phyloP scores from a whole-genome alignment of 2,329 filamentous ascomycete genomes.

The Chrysoporthe austroafricana region DNA sequence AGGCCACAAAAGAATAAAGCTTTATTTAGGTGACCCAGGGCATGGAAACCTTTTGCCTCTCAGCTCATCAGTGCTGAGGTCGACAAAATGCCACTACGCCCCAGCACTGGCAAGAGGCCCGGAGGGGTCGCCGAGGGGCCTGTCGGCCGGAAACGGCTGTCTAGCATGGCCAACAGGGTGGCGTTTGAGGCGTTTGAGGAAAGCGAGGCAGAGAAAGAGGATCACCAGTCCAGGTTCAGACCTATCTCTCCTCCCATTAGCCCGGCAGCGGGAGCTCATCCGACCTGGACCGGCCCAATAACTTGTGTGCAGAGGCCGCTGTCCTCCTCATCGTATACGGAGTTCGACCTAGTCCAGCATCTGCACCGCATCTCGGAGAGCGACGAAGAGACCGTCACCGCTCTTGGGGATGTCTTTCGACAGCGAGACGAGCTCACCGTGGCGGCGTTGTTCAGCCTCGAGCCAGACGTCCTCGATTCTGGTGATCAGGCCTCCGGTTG shows the following conservation, averaged over 20 bases:
- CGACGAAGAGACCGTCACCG: slow-evolving; percentile 28
- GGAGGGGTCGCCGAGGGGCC: not conserved
- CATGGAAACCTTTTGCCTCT: not conserved
- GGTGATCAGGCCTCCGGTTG: slow-evolving; percentile 51
- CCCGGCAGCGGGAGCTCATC: not conserved
- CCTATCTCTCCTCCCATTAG: not conserved
- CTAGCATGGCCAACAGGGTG: not conserved
- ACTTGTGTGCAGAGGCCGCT: slow-evolving; percentile 15
- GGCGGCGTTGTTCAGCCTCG: slow-evolving; percentile 36
- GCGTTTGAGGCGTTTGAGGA: not conserved
- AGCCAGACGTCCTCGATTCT: slow-evolving; percentile 24
- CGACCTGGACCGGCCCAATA: slow-evolving; percentile 4
- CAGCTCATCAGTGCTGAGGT: not conserved
- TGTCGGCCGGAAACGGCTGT: not conserved
- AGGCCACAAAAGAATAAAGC: no score
- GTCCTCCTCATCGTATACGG: slow-evolving; percentile 12
- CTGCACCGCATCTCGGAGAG: slow-evolving; percentile 15
- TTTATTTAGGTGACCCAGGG: not conserved
- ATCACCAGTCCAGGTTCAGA: not conserved
- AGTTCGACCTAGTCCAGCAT: slow-evolving; percentile 20
- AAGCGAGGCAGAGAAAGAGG: not conserved
- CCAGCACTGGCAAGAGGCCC: slow-evolving; percentile 2
- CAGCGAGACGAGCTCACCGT: slow-evolving; percentile 40
- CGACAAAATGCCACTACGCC: slow-evolving; percentile 2
- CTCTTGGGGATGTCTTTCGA: slow-evolving; percentile 42